phyloP scores from a whole-genome alignment of 306 rosid genomes.

The Macrotyloma uniflorum region DNA sequence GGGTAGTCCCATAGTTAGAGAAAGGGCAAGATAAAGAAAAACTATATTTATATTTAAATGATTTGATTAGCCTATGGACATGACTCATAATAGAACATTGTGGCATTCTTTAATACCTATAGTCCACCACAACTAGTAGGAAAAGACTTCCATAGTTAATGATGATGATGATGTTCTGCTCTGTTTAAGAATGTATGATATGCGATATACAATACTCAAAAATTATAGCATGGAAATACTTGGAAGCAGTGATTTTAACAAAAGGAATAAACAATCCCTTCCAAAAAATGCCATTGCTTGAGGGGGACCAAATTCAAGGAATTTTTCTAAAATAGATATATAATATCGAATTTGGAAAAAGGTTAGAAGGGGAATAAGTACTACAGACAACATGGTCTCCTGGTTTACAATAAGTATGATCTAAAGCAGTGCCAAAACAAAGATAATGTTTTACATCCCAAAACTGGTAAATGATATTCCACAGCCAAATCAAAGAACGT shows the following conservation, averaged over 20 bases:
- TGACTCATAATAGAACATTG: not conserved
- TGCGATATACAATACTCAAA: not conserved
- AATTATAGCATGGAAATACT: not conserved
- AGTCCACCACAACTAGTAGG: not conserved
- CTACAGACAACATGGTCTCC: not conserved
- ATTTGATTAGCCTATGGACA: not conserved
- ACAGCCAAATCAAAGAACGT: not conserved
- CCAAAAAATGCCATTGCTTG: not conserved
- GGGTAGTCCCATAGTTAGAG: not conserved
- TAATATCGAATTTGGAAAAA: not conserved
- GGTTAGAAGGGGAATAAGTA: not conserved
- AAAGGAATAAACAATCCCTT: not conserved
- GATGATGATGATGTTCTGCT: not conserved
- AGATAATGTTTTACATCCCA: not conserved
- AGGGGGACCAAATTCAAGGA: not conserved
- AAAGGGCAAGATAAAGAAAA: not conserved
- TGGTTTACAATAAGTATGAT: constrained; percentile 1
- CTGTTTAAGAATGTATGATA: not conserved
- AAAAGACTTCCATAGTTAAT: not conserved
- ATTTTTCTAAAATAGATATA: not conserved
- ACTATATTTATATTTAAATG: not conserved
- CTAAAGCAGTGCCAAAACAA: not conserved
- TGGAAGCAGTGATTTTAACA: not conserved
- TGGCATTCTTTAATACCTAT: not conserved
- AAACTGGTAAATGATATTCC: not conserved